A percentile compares a stretch with the other conserved stretches of the same genome.
Evolutionary conservation across 768 basidiomycete species (phyloP).

Genomic region (Rossbeevera mucosa): DNA sequence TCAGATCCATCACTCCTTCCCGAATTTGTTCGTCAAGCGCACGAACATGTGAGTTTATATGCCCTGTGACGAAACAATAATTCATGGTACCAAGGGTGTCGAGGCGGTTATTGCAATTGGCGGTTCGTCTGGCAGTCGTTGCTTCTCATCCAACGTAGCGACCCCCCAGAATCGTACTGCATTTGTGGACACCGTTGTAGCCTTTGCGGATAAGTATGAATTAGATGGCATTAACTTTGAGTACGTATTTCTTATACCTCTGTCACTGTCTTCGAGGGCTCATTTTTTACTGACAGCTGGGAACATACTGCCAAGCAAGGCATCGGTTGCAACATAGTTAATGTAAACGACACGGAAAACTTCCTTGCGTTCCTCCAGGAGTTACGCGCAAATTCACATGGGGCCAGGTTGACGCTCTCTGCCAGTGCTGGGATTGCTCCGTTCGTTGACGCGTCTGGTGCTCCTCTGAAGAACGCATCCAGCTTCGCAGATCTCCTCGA

Average conservation of each 20-base stretch:
- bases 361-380: conserved; percentile 71
- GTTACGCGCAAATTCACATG: conserved; percentile 52
- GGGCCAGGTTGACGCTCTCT: conserved; percentile 56
- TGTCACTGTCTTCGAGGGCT: neutral
- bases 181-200: conserved; percentile 55
- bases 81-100: conserved; percentile 41
- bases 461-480: conserved; percentile 64
- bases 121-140: conserved; percentile 64
- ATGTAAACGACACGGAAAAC: conserved; percentile 61
- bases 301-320: conserved; percentile 74
- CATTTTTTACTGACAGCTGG: conserved; percentile 53
- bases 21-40: conserved; percentile 49
- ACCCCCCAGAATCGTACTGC: conserved; percentile 47
- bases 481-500: conserved; percentile 68
- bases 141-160: conserved; percentile 58
- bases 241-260: conserved; percentile 9
- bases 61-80: neutral
- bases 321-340: conserved; percentile 63
- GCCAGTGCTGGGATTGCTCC: conserved; percentile 65
- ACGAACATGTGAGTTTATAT: conserved; percentile 29
- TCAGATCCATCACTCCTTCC: conserved; percentile 51
- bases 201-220: conserved; percentile 44
- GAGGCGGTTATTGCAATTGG: conserved; percentile 58
- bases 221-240: conserved; percentile 51
- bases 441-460: conserved; percentile 56